Evolutionary conservation across 2,329 filamentous ascomycete species (phyloP).

Genomic region (Beauveria scarabaeidicola): DNA sequence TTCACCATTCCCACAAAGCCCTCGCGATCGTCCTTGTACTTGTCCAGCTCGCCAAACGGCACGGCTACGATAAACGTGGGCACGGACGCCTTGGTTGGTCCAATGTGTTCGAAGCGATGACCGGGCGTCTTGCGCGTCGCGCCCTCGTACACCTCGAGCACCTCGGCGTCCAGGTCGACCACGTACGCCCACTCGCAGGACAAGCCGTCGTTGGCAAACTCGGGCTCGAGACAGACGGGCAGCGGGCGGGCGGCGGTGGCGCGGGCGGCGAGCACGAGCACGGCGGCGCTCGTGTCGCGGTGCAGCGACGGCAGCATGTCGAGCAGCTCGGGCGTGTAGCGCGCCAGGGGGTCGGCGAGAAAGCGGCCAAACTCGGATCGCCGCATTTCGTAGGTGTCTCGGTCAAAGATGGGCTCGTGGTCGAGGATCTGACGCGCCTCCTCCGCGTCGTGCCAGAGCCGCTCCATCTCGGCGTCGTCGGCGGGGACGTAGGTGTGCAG

Average conservation of each 20-base stretch:
- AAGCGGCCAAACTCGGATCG: background rate
- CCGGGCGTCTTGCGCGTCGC: background rate
- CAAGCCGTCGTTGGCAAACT: slow-evolving; percentile 6
- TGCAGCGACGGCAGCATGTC: slow-evolving; percentile 1
- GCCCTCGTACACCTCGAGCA: slow-evolving; percentile 1
- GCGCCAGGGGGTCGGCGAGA: background rate
- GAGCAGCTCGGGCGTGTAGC: slow-evolving; percentile 5
- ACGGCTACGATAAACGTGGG: background rate
- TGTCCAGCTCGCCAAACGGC: background rate
- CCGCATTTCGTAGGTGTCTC: background rate
- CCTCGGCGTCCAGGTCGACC: background rate
- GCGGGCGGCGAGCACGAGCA: background rate
- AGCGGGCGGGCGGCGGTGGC: background rate
- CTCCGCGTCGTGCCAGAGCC: background rate
- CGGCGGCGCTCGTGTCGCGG: background rate
- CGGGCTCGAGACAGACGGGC: background rate
- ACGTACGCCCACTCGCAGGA: slow-evolving; percentile 9
- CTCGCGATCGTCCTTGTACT: background rate
- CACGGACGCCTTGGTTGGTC: background rate
- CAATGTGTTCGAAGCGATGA: background rate
- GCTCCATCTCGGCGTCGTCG: background rate
- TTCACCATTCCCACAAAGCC: background rate
- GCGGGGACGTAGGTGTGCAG: slow-evolving; percentile 3
- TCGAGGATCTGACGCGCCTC: background rate
- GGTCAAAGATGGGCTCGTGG: background rate